Evolutionary conservation across 1,284 basidiomycete species (phyloP), one percentile per base, ranked within the genome.

Genomic region (Amylostereum chailletii): DNA sequence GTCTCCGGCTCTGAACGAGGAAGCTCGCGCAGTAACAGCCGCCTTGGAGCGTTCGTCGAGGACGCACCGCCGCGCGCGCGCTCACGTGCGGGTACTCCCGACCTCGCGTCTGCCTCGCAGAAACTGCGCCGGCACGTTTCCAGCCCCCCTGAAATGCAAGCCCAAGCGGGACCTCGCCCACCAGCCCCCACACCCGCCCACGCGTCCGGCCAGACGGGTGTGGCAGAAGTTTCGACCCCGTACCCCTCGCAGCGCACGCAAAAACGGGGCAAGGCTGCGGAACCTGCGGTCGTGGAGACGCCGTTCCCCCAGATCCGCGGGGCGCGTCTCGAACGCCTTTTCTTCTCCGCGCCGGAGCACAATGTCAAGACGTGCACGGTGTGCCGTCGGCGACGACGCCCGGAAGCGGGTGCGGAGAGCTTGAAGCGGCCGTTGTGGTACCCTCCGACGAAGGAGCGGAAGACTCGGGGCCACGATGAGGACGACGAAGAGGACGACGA

Each of bases 271-370:
- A 46, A 39, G 3, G 53, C 49, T 4, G 48, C 46, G 19, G 43
- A 48, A 2, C 26, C 48, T 4, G 34, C 47, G 2, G 47, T 43
- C 31, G 46, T 42, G 1, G 58, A 62, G 38, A 72, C 80, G 0
- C 84, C 89, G 0, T 91, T 93, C 69, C 90, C 90, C 1, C 79
- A 81, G 53, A 91, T 93, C 46, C 79, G 82, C 10, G 86, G 87
- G 7, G 78, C 78, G 42, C 78, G 74, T 38, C 74, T 91, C 41
- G 90, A 93, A 60, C 72, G 76, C 0, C 67, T 91, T 47, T 93
- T 93, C 70, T 92, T 91, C 67, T 81, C 83, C 51, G 83, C 77
- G 1, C 82, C 81, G 1, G 80, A 79, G 37, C 86, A 90, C 56
- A 78, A 88, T 53, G 70, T 72, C 10, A 72, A 72, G 51, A 86